A percentile compares a stretch with the other conserved stretches of the same genome.
Evolutionary conservation across 345 rosid genomes (phyloP).

Genomic region (Lepidium aucheri): DNA sequence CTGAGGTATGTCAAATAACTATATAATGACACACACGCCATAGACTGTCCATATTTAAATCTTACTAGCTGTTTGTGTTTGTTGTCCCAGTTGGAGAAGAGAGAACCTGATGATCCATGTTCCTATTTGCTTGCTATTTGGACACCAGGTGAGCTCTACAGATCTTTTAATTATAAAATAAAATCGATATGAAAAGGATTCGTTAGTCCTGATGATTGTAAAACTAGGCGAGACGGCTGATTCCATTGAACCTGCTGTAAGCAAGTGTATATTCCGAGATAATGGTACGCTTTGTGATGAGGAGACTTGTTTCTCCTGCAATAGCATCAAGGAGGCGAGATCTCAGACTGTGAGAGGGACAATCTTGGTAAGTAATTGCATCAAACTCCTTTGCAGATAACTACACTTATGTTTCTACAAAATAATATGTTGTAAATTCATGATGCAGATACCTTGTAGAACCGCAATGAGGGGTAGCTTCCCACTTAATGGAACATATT

Average conservation of each 20-base stretch:
- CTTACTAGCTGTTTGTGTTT: slow-evolving; percentile 8
- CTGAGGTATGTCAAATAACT: slow-evolving; percentile 42
- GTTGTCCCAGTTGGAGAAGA: slow-evolving; percentile 58
- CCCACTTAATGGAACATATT: slow-evolving; percentile 95
- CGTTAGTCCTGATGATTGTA: neutral
- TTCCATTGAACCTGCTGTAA: slow-evolving; percentile 55
- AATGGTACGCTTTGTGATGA: slow-evolving; percentile 45
- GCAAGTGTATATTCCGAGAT: slow-evolving; percentile 47
- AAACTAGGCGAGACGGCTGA: slow-evolving; percentile 75
- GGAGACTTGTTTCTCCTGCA: slow-evolving; percentile 68
- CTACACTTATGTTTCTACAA: neutral
- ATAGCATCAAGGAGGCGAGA: slow-evolving; percentile 52
- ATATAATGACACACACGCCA: neutral
- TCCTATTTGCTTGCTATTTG: slow-evolving; percentile 89
- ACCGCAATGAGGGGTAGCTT: slow-evolving; percentile 96
- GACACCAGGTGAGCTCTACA: slow-evolving; percentile 70
- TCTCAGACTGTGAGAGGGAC: slow-evolving; percentile 85
- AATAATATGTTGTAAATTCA: neutral
- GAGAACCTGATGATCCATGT: slow-evolving; percentile 79
- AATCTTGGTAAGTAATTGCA: slow-evolving; percentile 49
- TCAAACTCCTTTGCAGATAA: neutral
- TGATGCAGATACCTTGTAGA: slow-evolving; percentile 79
- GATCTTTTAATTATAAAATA: neutral
- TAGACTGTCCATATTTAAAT: neutral
- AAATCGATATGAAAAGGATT: neutral